phyloP scores from a whole-genome alignment of 768 basidiomycete genomes.

The Lactifluus subvellereus region DNA sequence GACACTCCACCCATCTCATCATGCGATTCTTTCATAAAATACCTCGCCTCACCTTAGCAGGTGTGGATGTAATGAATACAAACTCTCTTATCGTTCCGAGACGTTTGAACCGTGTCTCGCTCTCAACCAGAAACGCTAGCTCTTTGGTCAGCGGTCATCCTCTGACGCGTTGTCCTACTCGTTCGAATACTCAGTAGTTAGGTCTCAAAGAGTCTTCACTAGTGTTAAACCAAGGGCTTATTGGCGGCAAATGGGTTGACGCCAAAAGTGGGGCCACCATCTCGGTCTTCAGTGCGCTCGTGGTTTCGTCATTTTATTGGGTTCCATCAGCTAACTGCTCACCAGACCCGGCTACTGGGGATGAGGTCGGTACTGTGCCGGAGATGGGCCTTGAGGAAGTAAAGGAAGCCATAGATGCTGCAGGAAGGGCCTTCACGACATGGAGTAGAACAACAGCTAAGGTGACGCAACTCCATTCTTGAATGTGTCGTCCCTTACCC shows the following conservation, averaged over 20 bases:
- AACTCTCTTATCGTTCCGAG: background rate
- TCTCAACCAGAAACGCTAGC: constrained; percentile 13
- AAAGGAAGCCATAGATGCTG: constrained; percentile 77
- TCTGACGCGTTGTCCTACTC: background rate
- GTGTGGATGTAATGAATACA: background rate
- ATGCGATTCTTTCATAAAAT: constrained; percentile 8
- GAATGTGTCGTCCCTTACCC: background rate
- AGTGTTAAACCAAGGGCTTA: constrained; percentile 68
- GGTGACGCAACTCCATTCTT: constrained; percentile 35
- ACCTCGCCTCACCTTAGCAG: background rate
- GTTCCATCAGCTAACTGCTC: background rate
- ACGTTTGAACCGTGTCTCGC: background rate
- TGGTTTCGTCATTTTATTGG: background rate
- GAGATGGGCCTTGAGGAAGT: constrained; percentile 88
- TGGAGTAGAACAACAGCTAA: constrained; percentile 90
- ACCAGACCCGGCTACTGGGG: constrained; percentile 81
- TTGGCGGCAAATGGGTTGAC: constrained; percentile 84
- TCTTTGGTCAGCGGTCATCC: constrained; percentile 1
- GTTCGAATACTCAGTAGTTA: constrained; percentile 9
- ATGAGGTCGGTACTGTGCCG: constrained; percentile 78
- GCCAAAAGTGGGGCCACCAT: constrained; percentile 70
- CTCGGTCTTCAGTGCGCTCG: constrained; percentile 63
- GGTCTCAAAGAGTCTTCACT: constrained; percentile 67
- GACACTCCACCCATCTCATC: background rate
- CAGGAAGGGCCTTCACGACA: constrained; percentile 68